A percentile compares a stretch with the other conserved stretches of the same genome.
Conservation (phyloP, 2,329 filamentous ascomycete genomes). For the Trichothecium roseum region DNA sequence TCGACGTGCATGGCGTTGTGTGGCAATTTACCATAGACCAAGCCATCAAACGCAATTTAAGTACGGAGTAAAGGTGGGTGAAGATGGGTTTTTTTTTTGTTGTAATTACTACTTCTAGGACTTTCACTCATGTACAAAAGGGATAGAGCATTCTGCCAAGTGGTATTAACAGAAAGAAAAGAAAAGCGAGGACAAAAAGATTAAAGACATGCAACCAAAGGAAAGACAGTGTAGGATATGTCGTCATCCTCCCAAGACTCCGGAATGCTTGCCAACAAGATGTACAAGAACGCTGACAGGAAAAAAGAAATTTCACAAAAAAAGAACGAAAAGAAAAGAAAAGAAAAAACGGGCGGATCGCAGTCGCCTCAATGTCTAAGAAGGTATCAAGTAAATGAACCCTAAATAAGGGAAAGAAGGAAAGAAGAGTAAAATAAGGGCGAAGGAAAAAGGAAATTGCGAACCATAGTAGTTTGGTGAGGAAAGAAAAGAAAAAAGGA, state of each 20-base stretch:
- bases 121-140: slow-evolving; percentile 1
- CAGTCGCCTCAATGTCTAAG: neutral
- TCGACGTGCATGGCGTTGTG: neutral
- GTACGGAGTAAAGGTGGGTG: too few species aligned
- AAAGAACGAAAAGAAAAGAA: neutral
- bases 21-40: too few species aligned
- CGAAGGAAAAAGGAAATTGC: slow-evolving; percentile 4
- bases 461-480: neutral
- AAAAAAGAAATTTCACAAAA: neutral
- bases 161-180: neutral
- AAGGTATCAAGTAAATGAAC: neutral
- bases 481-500: slow-evolving; percentile 5
- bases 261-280: neutral
- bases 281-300: neutral
- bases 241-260: neutral
- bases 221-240: too few species aligned
- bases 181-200: neutral
- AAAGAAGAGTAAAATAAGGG: slow-evolving; percentile 6
- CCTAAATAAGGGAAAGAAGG: neutral
- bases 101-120: too few species aligned
- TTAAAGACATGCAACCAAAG: too few species aligned
- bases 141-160: slow-evolving; percentile 4
- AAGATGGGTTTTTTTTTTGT: too few species aligned
- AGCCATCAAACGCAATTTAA: too few species aligned
- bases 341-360: neutral